Evolutionary conservation across 345 rosid genomes (phyloP).

Genomic region (Camelina hispida): DNA sequence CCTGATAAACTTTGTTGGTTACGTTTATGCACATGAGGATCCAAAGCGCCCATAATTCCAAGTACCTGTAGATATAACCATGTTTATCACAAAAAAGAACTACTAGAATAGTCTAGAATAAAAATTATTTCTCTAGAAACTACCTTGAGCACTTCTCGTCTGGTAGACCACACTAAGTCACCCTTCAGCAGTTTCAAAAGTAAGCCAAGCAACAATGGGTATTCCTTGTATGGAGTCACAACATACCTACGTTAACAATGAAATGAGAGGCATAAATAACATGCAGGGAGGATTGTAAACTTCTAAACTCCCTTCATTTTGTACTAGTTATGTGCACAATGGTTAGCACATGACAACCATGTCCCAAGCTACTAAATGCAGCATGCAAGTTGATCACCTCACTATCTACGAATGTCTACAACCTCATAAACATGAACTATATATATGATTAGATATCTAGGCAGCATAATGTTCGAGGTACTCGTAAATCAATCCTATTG

Average conservation of each 20-base stretch:
- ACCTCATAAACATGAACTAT: conserved; percentile 17
- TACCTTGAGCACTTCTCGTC: conserved; percentile 99
- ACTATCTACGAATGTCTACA: conserved; percentile 27
- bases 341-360: conserved; percentile 26
- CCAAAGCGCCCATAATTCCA: conserved; percentile 99
- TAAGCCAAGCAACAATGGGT: conserved; percentile 88
- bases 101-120: conserved; percentile 28
- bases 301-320: conserved; percentile 27
- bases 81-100: conserved; percentile 39
- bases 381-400: conserved; percentile 35
- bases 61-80: conserved; percentile 69
- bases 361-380: conserved; percentile 23
- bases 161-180: conserved; percentile 93
- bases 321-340: conserved; percentile 23
- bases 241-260: conserved; percentile 67
- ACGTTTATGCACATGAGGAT: conserved; percentile 92
- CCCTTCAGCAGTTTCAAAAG: conserved; percentile 97
- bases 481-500: conserved; percentile 7
- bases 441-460: conserved; percentile 29
- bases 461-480: conserved; percentile 21
- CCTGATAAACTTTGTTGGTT: conserved; percentile 83
- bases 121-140: conserved; percentile 35
- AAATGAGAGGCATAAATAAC: conserved; percentile 33
- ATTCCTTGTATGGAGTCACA: conserved; percentile 91
- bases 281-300: not conserved